These are phyloP conservation scores for Schizopora paradoxa DNA, from an alignment of 1,284 basidiomycete species.

Conservation along the genomic window DNA sequence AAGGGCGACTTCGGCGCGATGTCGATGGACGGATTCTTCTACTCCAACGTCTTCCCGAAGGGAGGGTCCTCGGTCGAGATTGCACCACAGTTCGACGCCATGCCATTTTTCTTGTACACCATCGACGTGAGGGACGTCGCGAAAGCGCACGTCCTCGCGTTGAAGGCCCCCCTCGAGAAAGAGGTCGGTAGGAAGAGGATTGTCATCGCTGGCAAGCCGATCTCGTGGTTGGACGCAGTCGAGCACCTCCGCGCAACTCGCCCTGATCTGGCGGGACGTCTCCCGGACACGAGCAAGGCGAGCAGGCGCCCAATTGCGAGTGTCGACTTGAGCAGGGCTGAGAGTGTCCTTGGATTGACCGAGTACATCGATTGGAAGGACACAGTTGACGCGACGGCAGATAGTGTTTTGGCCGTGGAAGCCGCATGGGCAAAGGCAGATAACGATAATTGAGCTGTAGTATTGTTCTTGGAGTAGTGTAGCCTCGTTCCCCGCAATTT, in stretches of 20 bases:
- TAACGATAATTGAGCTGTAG: no score
- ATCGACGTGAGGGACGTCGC: slow-evolving; percentile 36
- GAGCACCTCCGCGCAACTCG: slow-evolving; percentile 25
- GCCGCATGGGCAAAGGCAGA: slow-evolving; percentile 15
- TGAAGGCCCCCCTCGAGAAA: slow-evolving; percentile 12
- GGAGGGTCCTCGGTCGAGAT: neutral
- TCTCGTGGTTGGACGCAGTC: slow-evolving; percentile 30
- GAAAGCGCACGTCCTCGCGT: slow-evolving; percentile 30
- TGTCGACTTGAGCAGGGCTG: slow-evolving; percentile 24
- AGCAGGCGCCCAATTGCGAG: neutral
- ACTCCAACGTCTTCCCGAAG: neutral
- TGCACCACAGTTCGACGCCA: no score
- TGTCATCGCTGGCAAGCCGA: slow-evolving; percentile 27
- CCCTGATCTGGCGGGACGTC: slow-evolving; percentile 27
- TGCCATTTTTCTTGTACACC: slow-evolving; percentile 23
- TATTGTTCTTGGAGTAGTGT: no score
- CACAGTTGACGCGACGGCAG: slow-evolving; percentile 28
- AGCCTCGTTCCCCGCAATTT: no score
- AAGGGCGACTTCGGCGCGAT: neutral
- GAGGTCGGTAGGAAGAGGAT: slow-evolving; percentile 26
- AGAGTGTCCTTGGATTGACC: slow-evolving; percentile 25
- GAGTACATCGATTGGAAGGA: slow-evolving; percentile 28
- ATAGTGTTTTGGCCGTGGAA: slow-evolving; percentile 27
- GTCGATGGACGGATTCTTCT: neutral
- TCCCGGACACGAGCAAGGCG: slow-evolving; percentile 18